phyloP scores from a whole-genome alignment of 2,329 filamentous ascomycete species.

The Clonostachys rosea region DNA sequence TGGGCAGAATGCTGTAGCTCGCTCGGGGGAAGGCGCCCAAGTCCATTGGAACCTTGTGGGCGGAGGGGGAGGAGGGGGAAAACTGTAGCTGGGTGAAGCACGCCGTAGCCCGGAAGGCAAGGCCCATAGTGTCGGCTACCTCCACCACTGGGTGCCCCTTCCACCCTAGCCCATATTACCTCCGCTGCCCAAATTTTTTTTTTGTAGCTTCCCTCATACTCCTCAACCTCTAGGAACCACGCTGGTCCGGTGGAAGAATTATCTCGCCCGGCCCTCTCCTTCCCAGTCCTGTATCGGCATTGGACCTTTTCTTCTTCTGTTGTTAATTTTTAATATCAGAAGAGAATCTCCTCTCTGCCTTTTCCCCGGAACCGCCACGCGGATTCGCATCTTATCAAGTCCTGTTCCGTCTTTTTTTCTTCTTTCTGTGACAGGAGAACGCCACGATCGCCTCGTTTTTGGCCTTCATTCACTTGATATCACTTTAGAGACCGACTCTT shows the following conservation, averaged over 20 bases:
- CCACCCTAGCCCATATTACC: constrained; percentile 22
- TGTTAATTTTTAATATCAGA: constrained; percentile 13
- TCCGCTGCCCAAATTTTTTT: constrained; percentile 29
- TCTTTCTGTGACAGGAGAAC: background rate
- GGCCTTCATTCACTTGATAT: constrained; percentile 2
- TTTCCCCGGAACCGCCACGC: constrained; percentile 5
- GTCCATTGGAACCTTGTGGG: too few species aligned
- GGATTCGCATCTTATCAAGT: constrained; percentile 4
- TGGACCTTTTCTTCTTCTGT: constrained; percentile 20
- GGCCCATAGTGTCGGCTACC: background rate
- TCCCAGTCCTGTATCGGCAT: constrained; percentile 17
- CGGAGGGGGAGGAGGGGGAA: too few species aligned
- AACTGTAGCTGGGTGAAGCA: too few species aligned
- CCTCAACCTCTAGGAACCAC: constrained; percentile 25
- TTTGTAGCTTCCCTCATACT: constrained; percentile 27
- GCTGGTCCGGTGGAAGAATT: constrained; percentile 27
- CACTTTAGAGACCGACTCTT: background rate
- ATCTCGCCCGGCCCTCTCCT: constrained; percentile 19
- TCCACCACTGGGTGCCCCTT: constrained; percentile 6
- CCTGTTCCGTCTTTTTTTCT: constrained; percentile 5
- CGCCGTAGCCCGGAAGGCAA: background rate
- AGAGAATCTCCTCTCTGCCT: constrained; percentile 17
- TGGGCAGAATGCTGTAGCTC: too few species aligned
- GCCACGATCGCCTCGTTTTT: constrained; percentile 3
- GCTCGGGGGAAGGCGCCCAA: too few species aligned